Evolutionary conservation across 1,284 basidiomycete species (phyloP), one percentile per base, ranked within the genome.

Genomic region (Ganoderma lucidum): DNA sequence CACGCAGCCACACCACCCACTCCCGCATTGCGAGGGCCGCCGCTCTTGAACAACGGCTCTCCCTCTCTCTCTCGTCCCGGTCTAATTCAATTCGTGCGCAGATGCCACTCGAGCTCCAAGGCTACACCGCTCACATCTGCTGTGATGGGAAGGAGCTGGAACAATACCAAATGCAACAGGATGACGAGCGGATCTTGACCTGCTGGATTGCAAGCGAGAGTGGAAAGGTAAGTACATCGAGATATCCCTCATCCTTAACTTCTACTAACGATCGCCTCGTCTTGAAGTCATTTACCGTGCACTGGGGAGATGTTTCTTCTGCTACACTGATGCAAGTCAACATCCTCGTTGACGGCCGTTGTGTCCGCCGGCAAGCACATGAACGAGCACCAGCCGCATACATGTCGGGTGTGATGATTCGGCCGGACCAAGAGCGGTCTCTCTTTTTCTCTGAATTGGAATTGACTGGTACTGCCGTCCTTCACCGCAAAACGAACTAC

Each of bases 131-230:
- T 3, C 45, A 63, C 35, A 62, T 73, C 5, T 30, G 17, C n/a
- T 71, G 64, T 12, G 68, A 70, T 37, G 72, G 65, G 14, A 51
- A 65, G 35, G 70, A 71, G 37, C 53, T 71, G 8, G 63, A 65
- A 15, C 30, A 51, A 14, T 71, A 63, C 23, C 64, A 64, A 14
- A 45, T 62, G 2, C 39, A 58, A 35, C 12, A 44, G 17, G 62
- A 68, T 37, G 63, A 65, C 28, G 65, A 64, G n/a, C 17, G 23
- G 17, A 71, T 62, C 4, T 44, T 67, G 6, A 62, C 64, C 12
- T 73, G 72, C 48, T 70, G 68, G 68, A 67, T 73, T 28, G 35
- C 69, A 0, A 70, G 69, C n/a, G 70, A 68, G 23, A 51, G 53
- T 3, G 70, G 70, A 2, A 65, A 68, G 63, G 69, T 65, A 53